Evolutionary conservation across 257 asterid species (phyloP).

Genomic region (Eustoma russellianum): DNA sequence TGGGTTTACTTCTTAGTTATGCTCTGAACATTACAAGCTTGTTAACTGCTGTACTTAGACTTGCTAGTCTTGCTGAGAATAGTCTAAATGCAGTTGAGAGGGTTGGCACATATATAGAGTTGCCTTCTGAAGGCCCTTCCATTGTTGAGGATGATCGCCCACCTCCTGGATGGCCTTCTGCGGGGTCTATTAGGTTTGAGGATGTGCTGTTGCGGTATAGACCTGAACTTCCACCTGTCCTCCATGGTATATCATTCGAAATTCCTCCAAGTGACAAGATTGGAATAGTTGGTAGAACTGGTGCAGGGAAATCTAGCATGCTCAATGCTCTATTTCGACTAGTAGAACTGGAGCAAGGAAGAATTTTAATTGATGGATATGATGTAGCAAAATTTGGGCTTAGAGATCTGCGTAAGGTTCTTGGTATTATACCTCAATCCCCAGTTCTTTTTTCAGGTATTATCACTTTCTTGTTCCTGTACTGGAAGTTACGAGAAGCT

Average conservation of each 20-base stretch:
- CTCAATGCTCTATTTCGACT: conserved; percentile 78
- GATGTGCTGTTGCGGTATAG: conserved; percentile 67
- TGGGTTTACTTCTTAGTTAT: conserved; percentile 84
- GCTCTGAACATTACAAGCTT: conserved; percentile 70
- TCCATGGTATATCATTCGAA: conserved; percentile 64
- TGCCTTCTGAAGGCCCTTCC: conserved; percentile 63
- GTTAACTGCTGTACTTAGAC: conserved; percentile 63
- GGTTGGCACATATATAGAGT: conserved; percentile 70
- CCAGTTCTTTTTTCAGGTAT: conserved; percentile 94
- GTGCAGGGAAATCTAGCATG: conserved; percentile 95
- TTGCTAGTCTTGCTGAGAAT: conserved; percentile 80
- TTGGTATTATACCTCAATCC: conserved; percentile 83
- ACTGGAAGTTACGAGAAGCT: too few relatives aligned
- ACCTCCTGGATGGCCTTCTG: conserved; percentile 88
- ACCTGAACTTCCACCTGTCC: conserved; percentile 85
- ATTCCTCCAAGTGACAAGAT: conserved; percentile 72
- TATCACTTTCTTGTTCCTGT: neutral
- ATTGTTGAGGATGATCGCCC: conserved; percentile 60
- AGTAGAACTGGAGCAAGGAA: conserved; percentile 72
- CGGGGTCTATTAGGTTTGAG: conserved; percentile 61
- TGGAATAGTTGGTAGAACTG: conserved; percentile 89
- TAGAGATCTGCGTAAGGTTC: conserved; percentile 71
- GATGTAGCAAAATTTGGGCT: conserved; percentile 73
- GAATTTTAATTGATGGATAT: conserved; percentile 60
- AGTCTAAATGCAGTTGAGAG: conserved; percentile 87